phyloP scores from a whole-genome alignment of 1,139 yeast species.

The Magnusiomyces suaveolens region DNA sequence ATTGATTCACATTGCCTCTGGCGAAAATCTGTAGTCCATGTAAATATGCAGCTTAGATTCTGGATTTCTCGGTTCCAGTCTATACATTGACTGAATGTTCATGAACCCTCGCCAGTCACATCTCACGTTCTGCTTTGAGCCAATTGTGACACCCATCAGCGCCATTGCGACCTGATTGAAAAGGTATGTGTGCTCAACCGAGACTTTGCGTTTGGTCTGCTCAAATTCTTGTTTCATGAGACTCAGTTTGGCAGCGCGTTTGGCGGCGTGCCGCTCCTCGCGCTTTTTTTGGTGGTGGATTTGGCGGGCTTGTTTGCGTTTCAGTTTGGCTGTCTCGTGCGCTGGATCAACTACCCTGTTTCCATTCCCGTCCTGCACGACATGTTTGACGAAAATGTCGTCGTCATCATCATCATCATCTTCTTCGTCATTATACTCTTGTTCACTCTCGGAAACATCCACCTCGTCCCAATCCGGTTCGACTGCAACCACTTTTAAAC shows the following conservation, averaged over 20 bases:
- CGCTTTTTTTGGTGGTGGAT: neutral
- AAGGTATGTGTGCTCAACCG: neutral
- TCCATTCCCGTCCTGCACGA: neutral
- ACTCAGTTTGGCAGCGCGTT: neutral
- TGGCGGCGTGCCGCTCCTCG: neutral
- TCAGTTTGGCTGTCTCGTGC: neutral
- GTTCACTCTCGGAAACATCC: neutral
- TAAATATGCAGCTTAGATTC: neutral
- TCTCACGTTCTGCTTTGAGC: neutral
- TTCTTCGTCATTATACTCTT: neutral
- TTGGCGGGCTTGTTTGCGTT: neutral
- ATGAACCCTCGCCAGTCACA: neutral
- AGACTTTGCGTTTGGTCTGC: neutral
- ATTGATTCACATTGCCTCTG: too few species aligned
- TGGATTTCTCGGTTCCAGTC: neutral
- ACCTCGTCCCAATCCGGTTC: neutral
- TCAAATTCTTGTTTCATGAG: neutral
- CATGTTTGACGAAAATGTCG: neutral
- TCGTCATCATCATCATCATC: neutral
- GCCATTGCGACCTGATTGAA: neutral
- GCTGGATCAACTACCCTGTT: neutral
- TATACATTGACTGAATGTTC: conserved; percentile 1
- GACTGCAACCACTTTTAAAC: neutral
- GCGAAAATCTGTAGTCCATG: neutral
- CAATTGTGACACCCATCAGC: neutral